Percentiles rank a stretch among this genome's conserved stretches.
Evolutionary conservation across 257 asterid genomes (phyloP).

Genomic region (Misopates orontium): DNA sequence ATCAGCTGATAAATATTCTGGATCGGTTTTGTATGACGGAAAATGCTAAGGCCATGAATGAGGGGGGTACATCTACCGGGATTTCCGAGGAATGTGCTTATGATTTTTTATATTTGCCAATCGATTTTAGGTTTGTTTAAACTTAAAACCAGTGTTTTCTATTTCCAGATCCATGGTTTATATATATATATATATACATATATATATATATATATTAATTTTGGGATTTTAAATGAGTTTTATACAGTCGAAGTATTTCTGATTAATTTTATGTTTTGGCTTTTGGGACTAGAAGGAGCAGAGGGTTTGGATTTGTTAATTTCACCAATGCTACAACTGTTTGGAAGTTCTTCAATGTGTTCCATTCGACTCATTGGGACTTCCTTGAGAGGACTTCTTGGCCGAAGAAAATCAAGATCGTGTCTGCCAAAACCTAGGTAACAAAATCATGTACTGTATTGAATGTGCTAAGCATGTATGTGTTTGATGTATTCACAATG

Average conservation of each 20-base stretch:
- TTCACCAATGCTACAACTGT: constrained; percentile 45
- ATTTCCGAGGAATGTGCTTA: constrained; percentile 36
- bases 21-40: constrained; percentile 48
- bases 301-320: constrained; percentile 75
- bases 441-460: not conserved
- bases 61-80: not conserved
- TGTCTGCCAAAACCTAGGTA: constrained; percentile 65
- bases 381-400: constrained; percentile 10
- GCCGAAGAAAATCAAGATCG: constrained; percentile 39
- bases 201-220: too few relatives aligned
- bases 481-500: too few relatives aligned
- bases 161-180: too few relatives aligned
- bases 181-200: not conserved
- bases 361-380: constrained; percentile 32
- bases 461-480: too few relatives aligned
- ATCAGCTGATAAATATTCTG: constrained; percentile 35
- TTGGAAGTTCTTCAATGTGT: constrained; percentile 38
- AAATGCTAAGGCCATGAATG: constrained; percentile 24
- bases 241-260: too few relatives aligned
- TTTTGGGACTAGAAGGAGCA: constrained; percentile 40
- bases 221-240: too few relatives aligned
- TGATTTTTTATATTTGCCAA: constrained; percentile 65
- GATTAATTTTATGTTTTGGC: too few relatives aligned
- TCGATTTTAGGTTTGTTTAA: constrained; percentile 55
- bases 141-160: too few relatives aligned